These are phyloP conservation scores for Solanum sejunctum DNA, from an alignment of 257 asterid species.

Conservation along the genomic window DNA sequence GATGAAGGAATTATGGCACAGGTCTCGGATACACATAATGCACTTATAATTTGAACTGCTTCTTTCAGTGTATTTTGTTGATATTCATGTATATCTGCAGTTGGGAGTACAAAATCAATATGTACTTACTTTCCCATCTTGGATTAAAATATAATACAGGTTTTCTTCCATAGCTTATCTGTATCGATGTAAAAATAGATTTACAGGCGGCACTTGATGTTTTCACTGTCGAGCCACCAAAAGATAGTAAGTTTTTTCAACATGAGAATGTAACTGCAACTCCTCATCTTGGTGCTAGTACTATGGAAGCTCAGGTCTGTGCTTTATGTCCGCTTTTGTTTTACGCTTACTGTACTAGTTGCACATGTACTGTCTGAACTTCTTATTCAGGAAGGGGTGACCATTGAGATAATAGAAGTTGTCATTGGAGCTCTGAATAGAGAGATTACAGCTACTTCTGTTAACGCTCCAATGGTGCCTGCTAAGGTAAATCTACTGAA, in stretches of 20 bases:
- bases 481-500: slow-evolving; percentile 42
- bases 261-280: slow-evolving; percentile 70
- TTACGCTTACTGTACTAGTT: neutral
- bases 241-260: slow-evolving; percentile 67
- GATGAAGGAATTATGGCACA: slow-evolving; percentile 89
- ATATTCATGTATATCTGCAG: neutral
- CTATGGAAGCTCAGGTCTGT: slow-evolving; percentile 93
- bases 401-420: slow-evolving; percentile 94
- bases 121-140: neutral
- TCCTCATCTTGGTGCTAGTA: slow-evolving; percentile 98
- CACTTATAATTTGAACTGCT: neutral
- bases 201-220: slow-evolving; percentile 96
- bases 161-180: neutral
- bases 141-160: neutral
- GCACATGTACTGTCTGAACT: neutral
- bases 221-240: slow-evolving; percentile 89
- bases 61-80: neutral
- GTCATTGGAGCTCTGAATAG: slow-evolving; percentile 92
- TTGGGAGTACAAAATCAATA: neutral
- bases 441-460: slow-evolving; percentile 94
- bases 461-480: slow-evolving; percentile 96
- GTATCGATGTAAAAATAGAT: neutral
- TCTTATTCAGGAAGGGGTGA: slow-evolving; percentile 74
- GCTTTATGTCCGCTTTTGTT: neutral
- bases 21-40: slow-evolving; percentile 23